Base-by-base conservation (phyloP, 345 rosid genomes). In the Syzygium aromaticum region DNA sequence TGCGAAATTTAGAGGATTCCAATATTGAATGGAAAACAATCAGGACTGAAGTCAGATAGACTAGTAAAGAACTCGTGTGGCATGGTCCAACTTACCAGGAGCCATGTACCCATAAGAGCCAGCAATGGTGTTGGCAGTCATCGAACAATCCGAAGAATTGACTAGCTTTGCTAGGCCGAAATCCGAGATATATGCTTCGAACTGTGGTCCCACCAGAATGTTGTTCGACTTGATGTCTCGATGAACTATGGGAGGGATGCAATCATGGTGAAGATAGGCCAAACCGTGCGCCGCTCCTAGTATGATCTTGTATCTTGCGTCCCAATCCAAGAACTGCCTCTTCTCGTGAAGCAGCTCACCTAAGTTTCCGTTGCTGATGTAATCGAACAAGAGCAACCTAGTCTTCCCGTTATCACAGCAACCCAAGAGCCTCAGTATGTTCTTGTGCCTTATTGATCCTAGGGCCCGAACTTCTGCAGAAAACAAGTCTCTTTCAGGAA, bases 101-200 rank as follows among this genome's bases (percentile, higher is more conserved):
- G 96, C 96, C 87, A 95, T 95, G 93, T 95, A 95, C 19, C 97
- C 97, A 85, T 93, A 95, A 61, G 97, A 95, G 19, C 97, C 97
- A 40, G 97, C 96, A 52, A 95, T 91, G 22, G 91, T 89, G 78
- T 91, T 88, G 67, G 97, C 91, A 73, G 88, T 91, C 56, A 87
- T 86, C 2, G 93, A 90, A 87, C 88, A 87, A 84, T 93, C 94
- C 78, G 94, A 87, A 82, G 91, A 90, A 86, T 92, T 93, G 78
- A 94, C 86, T 64, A 92, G 92, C 92, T 93, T 94, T 13, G 97
- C 97, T 8, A 95, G 92, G 30, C 97, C 97, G 63, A 95, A 95
- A 90, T 95, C 97, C 85, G 97, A 94, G 14, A 95, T 89, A 59
- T 90, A 93, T 64, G 97, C 94, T 86, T 95, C 96, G 83, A 93